Conservation (phyloP, 164 flowering plant species). For the Annona squamosa region DNA sequence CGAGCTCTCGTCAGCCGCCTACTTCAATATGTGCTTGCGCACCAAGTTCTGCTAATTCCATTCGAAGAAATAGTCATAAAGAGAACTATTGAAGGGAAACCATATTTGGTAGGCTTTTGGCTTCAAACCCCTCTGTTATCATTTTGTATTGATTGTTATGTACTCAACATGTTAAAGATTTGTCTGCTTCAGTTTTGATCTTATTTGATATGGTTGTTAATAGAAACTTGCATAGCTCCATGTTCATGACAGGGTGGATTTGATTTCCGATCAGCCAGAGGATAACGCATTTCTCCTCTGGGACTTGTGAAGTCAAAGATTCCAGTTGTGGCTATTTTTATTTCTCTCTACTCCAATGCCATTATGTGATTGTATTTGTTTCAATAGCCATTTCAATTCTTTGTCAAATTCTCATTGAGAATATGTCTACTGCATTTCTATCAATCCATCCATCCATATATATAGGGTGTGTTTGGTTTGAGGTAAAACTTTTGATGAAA, state of each 20-base stretch:
- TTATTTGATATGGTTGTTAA: not conserved
- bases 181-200: not conserved
- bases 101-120: slow-evolving; percentile 46
- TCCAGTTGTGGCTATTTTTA: not conserved
- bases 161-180: not conserved
- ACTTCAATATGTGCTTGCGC: slow-evolving; percentile 72
- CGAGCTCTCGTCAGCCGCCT: slow-evolving; percentile 70
- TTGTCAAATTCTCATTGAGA: not conserved
- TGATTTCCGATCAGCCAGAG: too few relatives aligned
- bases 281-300: too few relatives aligned
- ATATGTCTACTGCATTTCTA: too few relatives aligned
- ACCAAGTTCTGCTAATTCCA: slow-evolving; percentile 57
- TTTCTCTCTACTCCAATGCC: not conserved
- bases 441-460: too few relatives aligned
- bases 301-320: not conserved
- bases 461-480: too few relatives aligned
- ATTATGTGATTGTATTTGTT: not conserved
- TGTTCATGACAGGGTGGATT: too few relatives aligned
- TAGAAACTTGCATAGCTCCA: not conserved
- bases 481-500: too few relatives aligned
- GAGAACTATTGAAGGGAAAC: slow-evolving; percentile 74
- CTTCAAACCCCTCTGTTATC: too few relatives aligned
- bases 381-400: not conserved
- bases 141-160: not conserved
- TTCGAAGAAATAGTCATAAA: slow-evolving; percentile 46